These are phyloP conservation scores for Beta macrorhiza DNA, from an alignment of 179 eudicot genomes.

Conservation along the genomic window DNA sequence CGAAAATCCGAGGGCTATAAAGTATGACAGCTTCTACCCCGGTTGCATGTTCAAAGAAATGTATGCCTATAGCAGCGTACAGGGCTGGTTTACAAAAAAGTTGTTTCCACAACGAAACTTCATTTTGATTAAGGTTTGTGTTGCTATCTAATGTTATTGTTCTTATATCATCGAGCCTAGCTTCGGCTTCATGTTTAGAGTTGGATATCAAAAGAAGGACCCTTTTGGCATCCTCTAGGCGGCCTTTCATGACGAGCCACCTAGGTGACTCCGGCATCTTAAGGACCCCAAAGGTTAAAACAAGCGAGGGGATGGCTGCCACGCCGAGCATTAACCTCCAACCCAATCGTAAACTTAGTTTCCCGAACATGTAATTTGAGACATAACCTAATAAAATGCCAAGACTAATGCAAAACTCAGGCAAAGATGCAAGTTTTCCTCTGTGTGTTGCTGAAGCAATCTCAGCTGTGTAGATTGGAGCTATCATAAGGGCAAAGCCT, in stretches of 20 bases:
- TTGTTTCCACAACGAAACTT: conserved; percentile 42
- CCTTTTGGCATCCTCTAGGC: conserved; percentile 31
- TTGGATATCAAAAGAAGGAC: conserved; percentile 28
- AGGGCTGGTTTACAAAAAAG: conserved; percentile 45
- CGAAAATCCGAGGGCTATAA: conserved; percentile 63
- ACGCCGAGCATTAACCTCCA: conserved; percentile 60
- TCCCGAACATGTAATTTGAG: conserved; percentile 40
- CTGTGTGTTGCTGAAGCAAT: conserved; percentile 47
- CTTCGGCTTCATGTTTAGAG: conserved; percentile 42
- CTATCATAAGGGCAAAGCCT: conserved; percentile 57
- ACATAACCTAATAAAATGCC: conserved; percentile 50
- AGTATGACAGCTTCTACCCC: conserved; percentile 68
- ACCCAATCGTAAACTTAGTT: conserved; percentile 33
- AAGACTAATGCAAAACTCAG: conserved; percentile 49
- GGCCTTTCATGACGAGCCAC: conserved; percentile 57
- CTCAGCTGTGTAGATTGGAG: conserved; percentile 56
- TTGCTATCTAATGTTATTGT: conserved; percentile 17
- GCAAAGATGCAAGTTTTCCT: conserved; percentile 46
- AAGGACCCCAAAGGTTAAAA: conserved; percentile 36
- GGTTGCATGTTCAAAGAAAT: conserved; percentile 74
- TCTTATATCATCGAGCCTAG: conserved; percentile 37
- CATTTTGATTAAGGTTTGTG: neutral
- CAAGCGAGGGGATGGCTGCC: conserved; percentile 44
- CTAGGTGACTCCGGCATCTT: conserved; percentile 63
- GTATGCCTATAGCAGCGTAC: conserved; percentile 54